A percentile compares a stretch with the other conserved stretches of the same genome.
These are phyloP conservation scores for Coemansia erecta DNA, from an alignment of 192 early-diverging fungal species.

Conservation along the genomic window DNA sequence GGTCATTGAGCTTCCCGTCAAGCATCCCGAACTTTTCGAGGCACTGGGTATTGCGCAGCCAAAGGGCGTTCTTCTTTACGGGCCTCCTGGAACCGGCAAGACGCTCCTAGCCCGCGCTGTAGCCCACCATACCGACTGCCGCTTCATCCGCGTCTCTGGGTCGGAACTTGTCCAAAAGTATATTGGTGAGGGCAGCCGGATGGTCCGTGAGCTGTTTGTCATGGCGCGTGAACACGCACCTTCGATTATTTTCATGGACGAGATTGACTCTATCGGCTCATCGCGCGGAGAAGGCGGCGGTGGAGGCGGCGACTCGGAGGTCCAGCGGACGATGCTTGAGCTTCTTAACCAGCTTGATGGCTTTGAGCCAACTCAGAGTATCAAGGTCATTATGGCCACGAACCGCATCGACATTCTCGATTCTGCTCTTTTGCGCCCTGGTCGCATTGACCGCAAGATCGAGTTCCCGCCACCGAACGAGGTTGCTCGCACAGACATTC, in stretches of 20 bases:
- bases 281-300: constrained; percentile 76
- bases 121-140: constrained; percentile 91
- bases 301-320: constrained; percentile 82
- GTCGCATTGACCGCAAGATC: constrained; percentile 89
- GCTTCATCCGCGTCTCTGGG: constrained; percentile 87
- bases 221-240: constrained; percentile 92
- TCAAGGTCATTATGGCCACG: constrained; percentile 92
- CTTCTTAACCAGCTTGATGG: constrained; percentile 90
- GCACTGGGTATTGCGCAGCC: constrained; percentile 97
- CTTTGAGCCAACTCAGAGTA: constrained; percentile 88
- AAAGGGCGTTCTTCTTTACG: constrained; percentile 94
- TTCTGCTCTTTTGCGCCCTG: constrained; percentile 81
- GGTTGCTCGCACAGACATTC: constrained; percentile 79
- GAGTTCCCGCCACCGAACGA: constrained; percentile 89
- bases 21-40: constrained; percentile 99
- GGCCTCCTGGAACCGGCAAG: constrained; percentile 87
- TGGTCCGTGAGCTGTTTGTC: constrained; percentile 88
- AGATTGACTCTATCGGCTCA: constrained; percentile 88
- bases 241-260: constrained; percentile 92
- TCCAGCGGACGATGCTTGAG: constrained; percentile 85
- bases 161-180: constrained; percentile 91
- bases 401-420: constrained; percentile 91
- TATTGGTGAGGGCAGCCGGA: constrained; percentile 88
- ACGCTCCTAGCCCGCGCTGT: constrained; percentile 86
- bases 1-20: constrained; percentile 98